Percentiles rank a stretch among this genome's conserved stretches.
phyloP scores from a whole-genome alignment of 2,329 filamentous ascomycete genomes.

The Xylaria arbuscula region DNA sequence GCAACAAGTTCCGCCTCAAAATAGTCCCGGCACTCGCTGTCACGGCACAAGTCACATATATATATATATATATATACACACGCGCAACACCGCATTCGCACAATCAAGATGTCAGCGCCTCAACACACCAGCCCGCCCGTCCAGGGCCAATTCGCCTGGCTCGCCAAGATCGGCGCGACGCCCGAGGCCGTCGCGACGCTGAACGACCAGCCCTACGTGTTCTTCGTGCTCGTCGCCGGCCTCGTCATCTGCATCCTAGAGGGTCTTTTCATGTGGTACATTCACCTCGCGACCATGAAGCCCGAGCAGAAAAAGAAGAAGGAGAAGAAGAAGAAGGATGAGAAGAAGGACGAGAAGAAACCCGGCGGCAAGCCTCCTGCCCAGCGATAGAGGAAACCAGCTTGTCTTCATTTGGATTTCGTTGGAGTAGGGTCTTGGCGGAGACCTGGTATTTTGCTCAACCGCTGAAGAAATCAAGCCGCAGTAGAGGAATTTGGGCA shows the following conservation, averaged over 20 bases:
- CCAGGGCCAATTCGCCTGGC: constrained; percentile 68
- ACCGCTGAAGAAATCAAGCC: background rate
- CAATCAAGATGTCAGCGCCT: constrained; percentile 29
- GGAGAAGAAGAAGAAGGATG: constrained; percentile 54
- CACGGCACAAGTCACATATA: background rate
- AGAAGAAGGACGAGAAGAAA: constrained; percentile 53
- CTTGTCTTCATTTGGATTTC: background rate
- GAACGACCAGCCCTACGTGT: constrained; percentile 70
- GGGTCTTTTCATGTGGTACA: constrained; percentile 64
- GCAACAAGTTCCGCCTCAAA: background rate
- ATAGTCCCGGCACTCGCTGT: background rate
- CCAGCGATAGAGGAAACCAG: constrained; percentile 40
- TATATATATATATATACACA: constrained; percentile 6
- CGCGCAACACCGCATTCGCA: background rate
- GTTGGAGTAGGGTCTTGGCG: background rate
- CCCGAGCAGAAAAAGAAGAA: constrained; percentile 69
- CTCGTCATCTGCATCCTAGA: constrained; percentile 62
- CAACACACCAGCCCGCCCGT: constrained; percentile 32
- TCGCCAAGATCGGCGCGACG: constrained; percentile 67
- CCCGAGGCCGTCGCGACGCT: constrained; percentile 67
- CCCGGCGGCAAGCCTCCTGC: constrained; percentile 49
- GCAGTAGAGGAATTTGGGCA: background rate
- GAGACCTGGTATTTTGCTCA: background rate
- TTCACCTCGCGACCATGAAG: constrained; percentile 70
- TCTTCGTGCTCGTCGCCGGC: constrained; percentile 67